These are phyloP conservation scores for Globisporangium sylvaticum DNA, from an alignment of 352 stramenopile species.

Conservation along the genomic window DNA sequence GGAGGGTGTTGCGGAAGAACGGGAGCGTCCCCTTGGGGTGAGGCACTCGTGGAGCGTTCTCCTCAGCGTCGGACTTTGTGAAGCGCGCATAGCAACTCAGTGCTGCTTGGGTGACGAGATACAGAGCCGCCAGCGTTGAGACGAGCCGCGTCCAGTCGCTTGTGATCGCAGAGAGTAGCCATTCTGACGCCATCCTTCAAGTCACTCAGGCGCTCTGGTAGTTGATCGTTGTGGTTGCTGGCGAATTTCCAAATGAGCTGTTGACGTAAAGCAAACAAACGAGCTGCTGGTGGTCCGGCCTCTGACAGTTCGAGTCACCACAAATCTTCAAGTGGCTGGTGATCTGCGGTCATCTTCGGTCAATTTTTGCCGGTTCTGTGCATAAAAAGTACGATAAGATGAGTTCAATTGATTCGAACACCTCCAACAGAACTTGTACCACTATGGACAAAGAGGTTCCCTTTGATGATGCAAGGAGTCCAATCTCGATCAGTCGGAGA, in stretches of 20 bases:
- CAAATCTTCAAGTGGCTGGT: neutral
- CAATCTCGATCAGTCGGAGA: neutral
- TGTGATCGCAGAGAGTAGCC: neutral
- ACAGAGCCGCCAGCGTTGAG: neutral
- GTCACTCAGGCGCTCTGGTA: too few species aligned
- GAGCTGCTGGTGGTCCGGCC: neutral
- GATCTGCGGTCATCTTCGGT: neutral
- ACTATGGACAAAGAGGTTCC: neutral
- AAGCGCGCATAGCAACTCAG: neutral
- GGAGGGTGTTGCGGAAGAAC: conserved; percentile 19
- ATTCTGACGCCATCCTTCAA: neutral
- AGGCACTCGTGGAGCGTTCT: conserved; percentile 7
- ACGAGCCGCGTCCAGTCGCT: neutral
- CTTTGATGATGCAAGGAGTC: neutral
- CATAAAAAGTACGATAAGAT: neutral
- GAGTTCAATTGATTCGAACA: neutral
- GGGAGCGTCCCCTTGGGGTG: conserved; percentile 2
- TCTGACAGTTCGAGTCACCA: too few species aligned
- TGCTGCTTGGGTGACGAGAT: neutral
- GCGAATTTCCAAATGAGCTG: neutral
- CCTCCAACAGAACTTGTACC: too few species aligned
- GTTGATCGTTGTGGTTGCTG: neutral
- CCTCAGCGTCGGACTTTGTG: neutral
- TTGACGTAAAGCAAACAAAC: neutral
- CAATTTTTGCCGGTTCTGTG: neutral